These are phyloP conservation scores for Durio zibethinus DNA, from an alignment of 345 rosid genomes.

Conservation along the genomic window DNA sequence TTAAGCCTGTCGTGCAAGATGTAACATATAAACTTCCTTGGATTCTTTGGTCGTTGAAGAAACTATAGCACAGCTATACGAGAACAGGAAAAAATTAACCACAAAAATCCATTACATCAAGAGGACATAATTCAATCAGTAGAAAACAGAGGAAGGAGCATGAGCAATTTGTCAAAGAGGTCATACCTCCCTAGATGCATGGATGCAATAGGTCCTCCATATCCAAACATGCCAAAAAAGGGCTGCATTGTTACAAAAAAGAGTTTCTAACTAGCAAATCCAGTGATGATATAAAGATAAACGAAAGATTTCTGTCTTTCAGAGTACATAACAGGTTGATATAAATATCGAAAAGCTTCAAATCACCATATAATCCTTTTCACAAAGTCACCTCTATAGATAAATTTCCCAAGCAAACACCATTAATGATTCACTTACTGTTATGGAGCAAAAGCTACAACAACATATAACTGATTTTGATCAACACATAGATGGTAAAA, in stretches of 20 bases:
- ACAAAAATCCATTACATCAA: constrained; percentile 3
- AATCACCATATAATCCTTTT: background rate
- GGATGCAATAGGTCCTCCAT: constrained; percentile 56
- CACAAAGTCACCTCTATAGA: background rate
- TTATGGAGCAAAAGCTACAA: background rate
- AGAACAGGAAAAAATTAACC: background rate
- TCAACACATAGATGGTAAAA: background rate
- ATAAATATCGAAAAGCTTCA: background rate
- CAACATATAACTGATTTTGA: background rate
- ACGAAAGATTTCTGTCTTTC: background rate
- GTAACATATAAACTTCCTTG: constrained; percentile 49
- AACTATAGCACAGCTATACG: constrained; percentile 47
- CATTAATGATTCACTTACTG: background rate
- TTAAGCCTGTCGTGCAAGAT: constrained; percentile 49
- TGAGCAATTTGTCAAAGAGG: too few species aligned
- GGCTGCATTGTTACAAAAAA: constrained; percentile 36
- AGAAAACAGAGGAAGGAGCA: background rate
- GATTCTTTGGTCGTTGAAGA: constrained; percentile 65
- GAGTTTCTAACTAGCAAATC: background rate
- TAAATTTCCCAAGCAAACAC: background rate
- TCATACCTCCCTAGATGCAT: constrained; percentile 59
- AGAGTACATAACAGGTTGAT: background rate
- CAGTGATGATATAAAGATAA: background rate
- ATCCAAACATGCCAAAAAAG: constrained; percentile 62
- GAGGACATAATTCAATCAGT: background rate